phyloP scores from a whole-genome alignment of 2,329 filamentous ascomycete species.

The Colletotrichum acutatum region DNA sequence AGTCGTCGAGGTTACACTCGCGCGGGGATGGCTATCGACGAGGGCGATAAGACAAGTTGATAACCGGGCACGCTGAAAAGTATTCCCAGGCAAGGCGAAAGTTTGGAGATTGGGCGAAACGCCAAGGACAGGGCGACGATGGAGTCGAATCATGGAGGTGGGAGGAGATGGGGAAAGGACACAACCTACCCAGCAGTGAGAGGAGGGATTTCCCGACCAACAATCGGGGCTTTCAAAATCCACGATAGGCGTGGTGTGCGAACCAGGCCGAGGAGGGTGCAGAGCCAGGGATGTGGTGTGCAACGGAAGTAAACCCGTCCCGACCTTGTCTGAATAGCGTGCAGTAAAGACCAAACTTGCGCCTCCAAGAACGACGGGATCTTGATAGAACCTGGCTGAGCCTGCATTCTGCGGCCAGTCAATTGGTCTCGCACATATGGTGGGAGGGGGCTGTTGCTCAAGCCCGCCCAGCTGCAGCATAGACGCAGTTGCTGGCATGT shows the following conservation, averaged over 20 bases:
- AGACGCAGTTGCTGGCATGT: neutral
- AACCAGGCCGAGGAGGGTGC: conserved; percentile 21
- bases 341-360: conserved; percentile 6
- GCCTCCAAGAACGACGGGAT: conserved; percentile 6
- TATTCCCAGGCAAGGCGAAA: neutral
- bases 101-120: neutral
- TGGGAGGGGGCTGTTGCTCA: neutral
- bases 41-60: neutral
- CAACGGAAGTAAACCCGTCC: conserved; percentile 8
- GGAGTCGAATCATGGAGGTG: neutral
- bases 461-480: neutral
- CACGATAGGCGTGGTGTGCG: conserved; percentile 9
- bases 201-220: conserved; percentile 2
- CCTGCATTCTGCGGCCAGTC: neutral
- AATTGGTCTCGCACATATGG: neutral
- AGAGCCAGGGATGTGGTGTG: conserved; percentile 19
- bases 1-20: neutral
- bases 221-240: neutral
- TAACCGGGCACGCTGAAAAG: neutral
- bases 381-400: conserved; percentile 10
- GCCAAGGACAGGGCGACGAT: neutral
- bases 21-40: neutral
- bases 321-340: neutral
- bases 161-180: neutral
- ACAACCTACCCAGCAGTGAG: neutral